phyloP scores from a whole-genome alignment of 225 moss, liverwort and hornwort species.

The Thuidium tamariscinum region DNA sequence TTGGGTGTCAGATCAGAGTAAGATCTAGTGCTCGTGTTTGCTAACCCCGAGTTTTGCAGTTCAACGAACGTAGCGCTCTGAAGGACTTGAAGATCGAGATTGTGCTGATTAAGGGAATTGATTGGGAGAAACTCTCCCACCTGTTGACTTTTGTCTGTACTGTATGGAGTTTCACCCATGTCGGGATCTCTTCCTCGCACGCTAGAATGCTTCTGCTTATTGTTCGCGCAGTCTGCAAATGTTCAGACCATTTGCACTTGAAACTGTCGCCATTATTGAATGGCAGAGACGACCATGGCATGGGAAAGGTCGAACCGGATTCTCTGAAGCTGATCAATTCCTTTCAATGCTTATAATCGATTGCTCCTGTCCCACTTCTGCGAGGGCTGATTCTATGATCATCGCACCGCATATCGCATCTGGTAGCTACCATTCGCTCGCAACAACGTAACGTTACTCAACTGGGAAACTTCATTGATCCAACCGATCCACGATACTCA shows the following conservation, averaged over 20 bases:
- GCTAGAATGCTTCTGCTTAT: background rate
- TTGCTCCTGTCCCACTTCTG: background rate
- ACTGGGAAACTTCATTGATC: background rate
- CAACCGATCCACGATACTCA: background rate
- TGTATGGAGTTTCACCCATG: background rate
- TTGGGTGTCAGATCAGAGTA: background rate
- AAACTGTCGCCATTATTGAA: background rate
- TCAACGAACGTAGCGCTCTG: constrained; percentile 5
- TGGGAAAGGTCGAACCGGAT: background rate
- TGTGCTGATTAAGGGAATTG: constrained; percentile 14
- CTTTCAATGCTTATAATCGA: background rate
- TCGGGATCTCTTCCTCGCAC: background rate
- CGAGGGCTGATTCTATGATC: background rate
- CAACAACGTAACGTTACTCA: background rate
- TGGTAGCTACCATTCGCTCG: background rate
- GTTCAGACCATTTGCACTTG: background rate
- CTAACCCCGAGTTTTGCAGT: background rate
- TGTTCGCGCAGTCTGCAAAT: background rate
- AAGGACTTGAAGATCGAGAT: background rate
- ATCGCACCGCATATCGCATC: too few species aligned
- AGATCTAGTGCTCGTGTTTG: constrained; percentile 26
- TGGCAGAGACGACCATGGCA: background rate
- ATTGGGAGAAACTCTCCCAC: constrained; percentile 1
- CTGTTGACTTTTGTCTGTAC: constrained; percentile 24
- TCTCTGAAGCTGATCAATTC: background rate